Base-by-base conservation (phyloP, 352 stramenopile genomes). In the Vaucheria bursata region DNA sequence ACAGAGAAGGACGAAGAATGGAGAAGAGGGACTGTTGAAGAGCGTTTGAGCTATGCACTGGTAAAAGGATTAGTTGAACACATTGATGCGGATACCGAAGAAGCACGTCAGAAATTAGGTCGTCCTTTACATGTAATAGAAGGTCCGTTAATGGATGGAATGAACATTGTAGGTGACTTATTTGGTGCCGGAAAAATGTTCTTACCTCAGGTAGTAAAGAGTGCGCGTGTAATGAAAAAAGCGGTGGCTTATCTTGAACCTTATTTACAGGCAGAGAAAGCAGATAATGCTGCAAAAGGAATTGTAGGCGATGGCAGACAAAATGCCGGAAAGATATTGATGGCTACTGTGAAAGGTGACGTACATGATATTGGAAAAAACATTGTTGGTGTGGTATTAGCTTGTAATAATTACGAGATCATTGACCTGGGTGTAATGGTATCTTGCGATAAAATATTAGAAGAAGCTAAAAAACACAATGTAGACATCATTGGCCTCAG, bases 311-410 rank as follows among this genome's bases (percentile, higher is more conserved):
- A 88, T 65, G 85, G 91, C 75, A 86, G 90, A 79, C 86, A 88
- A 68, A 91, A 78, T 77, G 72, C 72, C 7, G 74, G 74, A 29
- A 72, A 77, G 70, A 52, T 98, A 45, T 84, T 98, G 2, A 96
- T 98, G 85, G 95, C 95, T 18, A 98, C 95, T 7, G 95, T 98
- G 0, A 98, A 98, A 84, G 95, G 95, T 73, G 95, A 98, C 84
- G 95, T 98, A 29, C 95, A 98, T 86, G 95, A 98, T 81, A 98
- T 98, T 81, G 95, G 95, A 73, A 98, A 98, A 85, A 98, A 98
- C 87, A 98, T 98, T 88, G 94, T 98, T 40, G 91, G 91, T 52
- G 94, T 98, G 71, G 94, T 98, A 65, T 87, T 98, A 25, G 94
- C 93, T 35, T 98, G 95, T 87, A 98, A 98, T 88, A 98, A 98